Percentiles rank a stretch among this genome's conserved stretches.
Evolutionary conservation across 1,139 yeast genomes (phyloP).

Genomic region (Candida tetrigidarum): DNA sequence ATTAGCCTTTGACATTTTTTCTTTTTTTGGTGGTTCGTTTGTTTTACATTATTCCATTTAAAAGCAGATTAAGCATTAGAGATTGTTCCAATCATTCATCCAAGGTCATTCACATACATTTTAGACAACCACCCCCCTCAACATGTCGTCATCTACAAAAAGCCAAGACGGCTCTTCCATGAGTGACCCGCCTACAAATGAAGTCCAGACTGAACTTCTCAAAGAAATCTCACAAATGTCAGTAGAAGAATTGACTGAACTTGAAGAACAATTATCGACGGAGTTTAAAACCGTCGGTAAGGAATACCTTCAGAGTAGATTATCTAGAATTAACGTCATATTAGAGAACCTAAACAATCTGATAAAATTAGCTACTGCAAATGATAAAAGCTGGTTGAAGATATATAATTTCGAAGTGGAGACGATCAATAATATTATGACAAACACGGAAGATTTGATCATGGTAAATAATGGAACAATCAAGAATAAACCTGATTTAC

Average conservation of each 20-base stretch:
- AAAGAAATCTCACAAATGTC: constrained; percentile 23
- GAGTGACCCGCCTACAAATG: neutral
- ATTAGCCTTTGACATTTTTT: no score
- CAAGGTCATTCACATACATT: no score
- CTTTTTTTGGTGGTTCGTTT: no score
- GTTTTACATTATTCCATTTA: neutral
- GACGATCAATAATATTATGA: constrained; percentile 35
- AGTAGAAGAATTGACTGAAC: constrained; percentile 31
- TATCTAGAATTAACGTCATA: constrained; percentile 35
- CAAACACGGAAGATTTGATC: constrained; percentile 37
- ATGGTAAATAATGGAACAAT: constrained; percentile 22
- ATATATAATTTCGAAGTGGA: constrained; percentile 39
- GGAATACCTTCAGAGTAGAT: constrained; percentile 35
- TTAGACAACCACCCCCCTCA: neutral
- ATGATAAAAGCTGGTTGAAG: constrained; percentile 41
- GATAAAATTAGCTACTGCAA: constrained; percentile 30
- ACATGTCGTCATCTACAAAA: neutral
- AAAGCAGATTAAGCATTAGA: neutral
- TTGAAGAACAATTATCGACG: constrained; percentile 32
- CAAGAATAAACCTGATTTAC: constrained; percentile 22
- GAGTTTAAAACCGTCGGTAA: constrained; percentile 37
- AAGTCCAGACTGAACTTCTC: neutral
- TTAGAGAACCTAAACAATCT: constrained; percentile 30
- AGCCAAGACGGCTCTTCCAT: neutral
- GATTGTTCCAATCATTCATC: no score